Base-by-base conservation (phyloP, 106 monocot species). In the Ottelia alismoides region DNA sequence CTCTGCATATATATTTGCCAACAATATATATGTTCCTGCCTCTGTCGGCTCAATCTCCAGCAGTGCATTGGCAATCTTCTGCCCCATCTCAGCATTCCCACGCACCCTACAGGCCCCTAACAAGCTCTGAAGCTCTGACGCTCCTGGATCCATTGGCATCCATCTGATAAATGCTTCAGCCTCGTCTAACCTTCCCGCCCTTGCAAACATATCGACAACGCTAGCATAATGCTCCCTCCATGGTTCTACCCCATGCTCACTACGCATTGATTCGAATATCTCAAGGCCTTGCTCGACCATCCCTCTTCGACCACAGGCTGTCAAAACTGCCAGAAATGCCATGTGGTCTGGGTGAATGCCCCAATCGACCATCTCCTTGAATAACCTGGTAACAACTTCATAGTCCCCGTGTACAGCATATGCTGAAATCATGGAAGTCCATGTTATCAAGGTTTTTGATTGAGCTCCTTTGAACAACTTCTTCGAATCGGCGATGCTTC, bases 131-230 rank as follows among this genome's bases (percentile, higher is more conserved):
- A 85, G 11, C 85, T 81, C 0, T 84, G 76, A 24, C 69, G 11
- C 11, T 74, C 70, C 0, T 80, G 70, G 27, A 62, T 66, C 14
- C 22, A 48, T 10, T 84, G 89, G 28, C 74, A 78, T 20, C 20
- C 40, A 26, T 31, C 31, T 57, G 4, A 72, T 29, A 47, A 85
- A 60, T 20, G 63, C 63, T 64, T 82, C 81, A 0, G 89, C 96
- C 58, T 88, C 96, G 1, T 17, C 57, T 20, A 96, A 55, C 55
- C 63, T 75, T 23, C 88, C 84, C 1, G 88, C 81, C 53, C 78
- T 78, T 26, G 85, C 96, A 27, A 96, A 31, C 84, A 96, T 84
- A 35, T 96, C 89, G 30, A 85, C 96, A 50, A 96, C 56, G 69
- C 85, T 82, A 5, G 82, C 61, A 47, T 79, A 96, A 57, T 96